Percentiles rank a stretch among this genome's conserved stretches.
Evolutionary conservation across 2,329 filamentous ascomycete genomes (phyloP).

Genomic region (Penicillium sp.): DNA sequence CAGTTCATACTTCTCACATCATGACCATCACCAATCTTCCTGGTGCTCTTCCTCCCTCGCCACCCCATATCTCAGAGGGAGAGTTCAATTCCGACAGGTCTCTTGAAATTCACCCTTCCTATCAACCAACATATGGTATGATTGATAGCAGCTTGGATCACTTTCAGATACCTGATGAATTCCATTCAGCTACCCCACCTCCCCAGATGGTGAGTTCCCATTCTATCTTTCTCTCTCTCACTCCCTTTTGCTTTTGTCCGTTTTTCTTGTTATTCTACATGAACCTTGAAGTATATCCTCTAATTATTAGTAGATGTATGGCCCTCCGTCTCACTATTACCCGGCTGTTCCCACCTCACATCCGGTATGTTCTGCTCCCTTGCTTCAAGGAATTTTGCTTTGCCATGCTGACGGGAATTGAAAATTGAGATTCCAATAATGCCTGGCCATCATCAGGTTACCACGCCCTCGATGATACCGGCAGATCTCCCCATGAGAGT

Average conservation of each 20-base stretch:
- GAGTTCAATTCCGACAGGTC: slow-evolving; percentile 21
- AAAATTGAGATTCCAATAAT: slow-evolving; percentile 20
- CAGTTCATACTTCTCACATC: not conserved
- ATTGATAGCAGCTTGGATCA: not conserved
- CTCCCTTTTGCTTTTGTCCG: not conserved
- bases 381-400: not conserved
- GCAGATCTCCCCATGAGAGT: slow-evolving; percentile 9
- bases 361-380: slow-evolving; percentile 25
- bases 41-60: slow-evolving; percentile 32
- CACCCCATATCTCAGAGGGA: slow-evolving; percentile 34
- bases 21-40: slow-evolving; percentile 4
- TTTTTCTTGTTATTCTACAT: no score
- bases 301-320: slow-evolving; percentile 22
- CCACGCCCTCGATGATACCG: slow-evolving; percentile 29
- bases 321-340: slow-evolving; percentile 23
- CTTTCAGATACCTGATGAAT: slow-evolving; percentile 6
- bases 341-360: slow-evolving; percentile 20
- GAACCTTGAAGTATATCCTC: not conserved
- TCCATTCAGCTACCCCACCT: slow-evolving; percentile 3
- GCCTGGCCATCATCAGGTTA: slow-evolving; percentile 22
- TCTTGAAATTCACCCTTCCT: slow-evolving; percentile 17
- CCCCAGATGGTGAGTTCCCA: slow-evolving; percentile 26
- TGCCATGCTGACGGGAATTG: not conserved
- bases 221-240: not conserved
- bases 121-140: slow-evolving; percentile 16